Percentiles rank a stretch among this genome's conserved stretches.
Conservation (phyloP, 768 basidiomycete genomes). For the Tricholoma sp. region DNA sequence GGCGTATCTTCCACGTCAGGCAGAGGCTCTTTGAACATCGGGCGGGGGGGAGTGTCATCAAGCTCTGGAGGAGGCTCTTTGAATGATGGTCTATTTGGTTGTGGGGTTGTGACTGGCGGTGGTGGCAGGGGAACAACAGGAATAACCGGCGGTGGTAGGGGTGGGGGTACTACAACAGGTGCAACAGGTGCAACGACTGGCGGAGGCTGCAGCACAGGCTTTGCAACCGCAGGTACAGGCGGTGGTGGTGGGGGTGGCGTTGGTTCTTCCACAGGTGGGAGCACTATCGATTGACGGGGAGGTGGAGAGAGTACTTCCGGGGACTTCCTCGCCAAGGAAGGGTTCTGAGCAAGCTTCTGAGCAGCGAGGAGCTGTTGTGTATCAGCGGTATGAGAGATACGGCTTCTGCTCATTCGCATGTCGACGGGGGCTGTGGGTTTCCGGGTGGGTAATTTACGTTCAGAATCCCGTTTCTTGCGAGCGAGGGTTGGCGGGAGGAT, state of each 20-base stretch:
- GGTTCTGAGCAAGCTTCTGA: conserved; percentile 58
- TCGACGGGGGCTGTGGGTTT: conserved; percentile 88
- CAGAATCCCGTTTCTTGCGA: conserved; percentile 83
- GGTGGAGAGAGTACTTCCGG: conserved; percentile 27
- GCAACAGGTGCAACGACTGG: conserved; percentile 15
- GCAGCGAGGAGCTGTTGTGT: conserved; percentile 65
- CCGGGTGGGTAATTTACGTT: conserved; percentile 74
- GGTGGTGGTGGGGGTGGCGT: conserved; percentile 10
- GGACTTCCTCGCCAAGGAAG: conserved; percentile 34
- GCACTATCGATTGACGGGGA: conserved; percentile 18
- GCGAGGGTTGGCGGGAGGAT: conserved; percentile 79
- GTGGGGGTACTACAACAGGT: conserved; percentile 22
- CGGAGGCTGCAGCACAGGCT: conserved; percentile 16
- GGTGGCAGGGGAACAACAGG: conserved; percentile 19
- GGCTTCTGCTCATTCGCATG: conserved; percentile 79
- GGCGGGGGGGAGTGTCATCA: conserved; percentile 32
- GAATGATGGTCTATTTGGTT: conserved; percentile 33
- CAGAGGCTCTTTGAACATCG: conserved; percentile 59
- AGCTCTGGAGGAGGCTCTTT: conserved; percentile 59
- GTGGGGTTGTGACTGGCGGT: conserved; percentile 25
- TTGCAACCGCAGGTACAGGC: neutral
- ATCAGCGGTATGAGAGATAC: conserved; percentile 68
- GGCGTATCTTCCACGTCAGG: conserved; percentile 49
- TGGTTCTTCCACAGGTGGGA: conserved; percentile 12
- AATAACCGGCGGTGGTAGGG: conserved; percentile 13